Evolutionary conservation across 768 basidiomycete genomes (phyloP).

Genomic region (Lyophyllum semitale): DNA sequence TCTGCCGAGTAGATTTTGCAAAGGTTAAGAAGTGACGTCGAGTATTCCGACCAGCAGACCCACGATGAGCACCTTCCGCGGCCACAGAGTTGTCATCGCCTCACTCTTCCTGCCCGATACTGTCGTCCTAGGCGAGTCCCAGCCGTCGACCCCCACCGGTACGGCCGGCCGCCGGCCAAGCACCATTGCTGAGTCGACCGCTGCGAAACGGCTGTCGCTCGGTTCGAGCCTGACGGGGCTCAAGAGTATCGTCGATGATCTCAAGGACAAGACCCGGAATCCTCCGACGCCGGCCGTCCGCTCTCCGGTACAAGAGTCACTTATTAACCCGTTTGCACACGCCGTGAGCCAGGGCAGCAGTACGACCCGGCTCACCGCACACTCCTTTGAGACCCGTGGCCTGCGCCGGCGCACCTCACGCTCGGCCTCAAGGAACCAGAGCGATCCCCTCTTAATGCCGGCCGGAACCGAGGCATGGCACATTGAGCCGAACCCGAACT

Average conservation of each 20-base stretch:
- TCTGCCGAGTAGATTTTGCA: constrained; percentile 9
- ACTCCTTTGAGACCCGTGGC: constrained; percentile 18
- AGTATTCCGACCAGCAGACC: neutral
- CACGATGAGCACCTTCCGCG: constrained; percentile 68
- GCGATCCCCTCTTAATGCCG: constrained; percentile 13
- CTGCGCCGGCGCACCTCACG: constrained; percentile 54
- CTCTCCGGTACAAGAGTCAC: constrained; percentile 43
- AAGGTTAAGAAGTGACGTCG: constrained; percentile 1
- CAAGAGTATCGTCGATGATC: constrained; percentile 79
- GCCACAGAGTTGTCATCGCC: constrained; percentile 77
- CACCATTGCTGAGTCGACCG: constrained; percentile 19
- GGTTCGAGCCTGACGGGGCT: constrained; percentile 31
- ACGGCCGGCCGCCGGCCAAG: constrained; percentile 20
- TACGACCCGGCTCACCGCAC: constrained; percentile 10
- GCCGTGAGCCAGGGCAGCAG: constrained; percentile 31
- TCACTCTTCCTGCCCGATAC: constrained; percentile 85
- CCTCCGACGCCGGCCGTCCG: constrained; percentile 37
- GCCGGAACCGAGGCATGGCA: constrained; percentile 37
- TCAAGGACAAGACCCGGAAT: constrained; percentile 57
- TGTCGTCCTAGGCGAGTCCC: constrained; percentile 60
- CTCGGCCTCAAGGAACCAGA: constrained; percentile 52
- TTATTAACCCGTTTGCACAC: constrained; percentile 63
- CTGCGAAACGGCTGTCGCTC: constrained; percentile 25
- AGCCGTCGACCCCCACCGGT: constrained; percentile 47
- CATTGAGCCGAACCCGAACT: constrained; percentile 63